phyloP scores from a whole-genome alignment of 768 basidiomycete genomes.

The Suillus luteus region DNA sequence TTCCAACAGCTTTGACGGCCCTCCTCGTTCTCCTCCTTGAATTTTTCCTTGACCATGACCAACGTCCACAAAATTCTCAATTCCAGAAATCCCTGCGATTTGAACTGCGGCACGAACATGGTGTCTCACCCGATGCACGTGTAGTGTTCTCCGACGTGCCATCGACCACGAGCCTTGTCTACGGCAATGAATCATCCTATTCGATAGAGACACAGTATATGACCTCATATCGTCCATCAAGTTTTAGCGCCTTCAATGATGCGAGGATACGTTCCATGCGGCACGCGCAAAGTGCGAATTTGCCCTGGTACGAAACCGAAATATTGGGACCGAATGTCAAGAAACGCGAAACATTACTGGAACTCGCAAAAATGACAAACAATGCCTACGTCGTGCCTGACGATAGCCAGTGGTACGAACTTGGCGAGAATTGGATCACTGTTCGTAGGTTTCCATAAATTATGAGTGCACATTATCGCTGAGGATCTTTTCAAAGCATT shows the following conservation, averaged over 20 bases:
- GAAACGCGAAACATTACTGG: conserved; percentile 70
- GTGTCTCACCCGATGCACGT: conserved; percentile 47
- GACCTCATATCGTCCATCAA: conserved; percentile 47
- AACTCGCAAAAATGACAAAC: conserved; percentile 93
- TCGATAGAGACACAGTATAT: conserved; percentile 40
- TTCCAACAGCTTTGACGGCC: conserved; percentile 48
- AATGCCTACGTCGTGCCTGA: conserved; percentile 80
- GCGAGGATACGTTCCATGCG: conserved; percentile 48
- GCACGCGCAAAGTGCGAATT: conserved; percentile 45
- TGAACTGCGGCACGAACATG: conserved; percentile 64
- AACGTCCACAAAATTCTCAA: conserved; percentile 4
- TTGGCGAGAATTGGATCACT: conserved; percentile 64
- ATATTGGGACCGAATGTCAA: conserved; percentile 75
- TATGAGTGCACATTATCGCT: background rate
- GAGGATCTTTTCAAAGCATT: conserved; percentile 21
- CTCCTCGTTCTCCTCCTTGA: conserved; percentile 47
- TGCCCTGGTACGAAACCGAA: conserved; percentile 77
- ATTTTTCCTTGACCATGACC: conserved; percentile 19
- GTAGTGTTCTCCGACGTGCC: conserved; percentile 58
- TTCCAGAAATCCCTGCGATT: conserved; percentile 38
- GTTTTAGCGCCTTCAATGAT: conserved; percentile 44
- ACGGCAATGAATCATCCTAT: conserved; percentile 32
- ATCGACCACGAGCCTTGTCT: conserved; percentile 16
- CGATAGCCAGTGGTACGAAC: conserved; percentile 75
- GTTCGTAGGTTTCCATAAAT: conserved; percentile 34